phyloP scores from a whole-genome alignment of 139 green algal species.

The Micractinium conductrix region DNA sequence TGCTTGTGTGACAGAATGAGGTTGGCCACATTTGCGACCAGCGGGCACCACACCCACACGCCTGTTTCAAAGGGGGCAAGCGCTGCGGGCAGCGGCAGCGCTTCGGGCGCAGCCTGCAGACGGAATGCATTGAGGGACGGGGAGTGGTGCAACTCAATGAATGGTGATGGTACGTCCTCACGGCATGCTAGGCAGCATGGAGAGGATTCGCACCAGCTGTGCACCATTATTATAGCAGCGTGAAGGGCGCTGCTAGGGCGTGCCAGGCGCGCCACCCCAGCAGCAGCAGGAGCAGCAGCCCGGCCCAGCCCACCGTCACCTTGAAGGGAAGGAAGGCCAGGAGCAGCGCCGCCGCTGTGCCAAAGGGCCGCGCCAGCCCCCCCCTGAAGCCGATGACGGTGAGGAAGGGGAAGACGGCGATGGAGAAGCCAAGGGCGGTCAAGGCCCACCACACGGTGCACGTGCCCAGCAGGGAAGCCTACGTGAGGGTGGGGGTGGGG shows the following conservation, averaged over 20 bases:
- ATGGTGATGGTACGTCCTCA: background rate
- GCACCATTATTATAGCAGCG: too few species aligned
- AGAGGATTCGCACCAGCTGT: too few species aligned
- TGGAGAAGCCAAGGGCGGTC: conserved; percentile 8
- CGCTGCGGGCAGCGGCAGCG: background rate
- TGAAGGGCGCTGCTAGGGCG: too few species aligned
- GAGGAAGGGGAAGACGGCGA: conserved; percentile 17
- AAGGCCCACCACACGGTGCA: conserved; percentile 17
- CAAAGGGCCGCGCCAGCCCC: background rate
- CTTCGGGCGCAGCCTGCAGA: conserved; percentile 5
- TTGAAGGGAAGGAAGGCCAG: conserved; percentile 27
- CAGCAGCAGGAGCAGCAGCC: background rate
- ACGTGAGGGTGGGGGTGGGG: background rate
- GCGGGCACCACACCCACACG: conserved; percentile 22
- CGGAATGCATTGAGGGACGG: too few species aligned
- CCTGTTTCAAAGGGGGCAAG: conserved; percentile 18
- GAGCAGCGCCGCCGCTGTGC: background rate
- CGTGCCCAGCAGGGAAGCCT: conserved; percentile 24
- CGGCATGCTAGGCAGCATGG: too few species aligned
- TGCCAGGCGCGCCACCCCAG: too few species aligned
- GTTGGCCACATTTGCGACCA: background rate
- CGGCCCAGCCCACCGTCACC: background rate
- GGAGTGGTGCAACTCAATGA: background rate
- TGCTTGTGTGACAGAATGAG: background rate
- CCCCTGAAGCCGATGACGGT: conserved; percentile 19